These are phyloP conservation scores for Plectosphaerella plurivora DNA, from an alignment of 2,329 filamentous ascomycete species.

Conservation along the genomic window DNA sequence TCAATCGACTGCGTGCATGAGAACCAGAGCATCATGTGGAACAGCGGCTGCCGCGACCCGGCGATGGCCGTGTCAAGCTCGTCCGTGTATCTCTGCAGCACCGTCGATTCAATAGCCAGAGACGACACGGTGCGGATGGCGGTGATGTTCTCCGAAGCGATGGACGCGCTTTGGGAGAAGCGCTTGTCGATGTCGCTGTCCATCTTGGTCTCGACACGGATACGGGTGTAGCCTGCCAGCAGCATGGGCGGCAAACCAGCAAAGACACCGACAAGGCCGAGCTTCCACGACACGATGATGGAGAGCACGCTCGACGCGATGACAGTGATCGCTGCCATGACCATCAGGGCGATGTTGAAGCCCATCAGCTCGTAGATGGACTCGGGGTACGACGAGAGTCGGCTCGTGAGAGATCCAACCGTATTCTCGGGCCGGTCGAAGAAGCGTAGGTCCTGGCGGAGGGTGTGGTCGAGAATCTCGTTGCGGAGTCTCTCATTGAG, in stretches of 20 bases:
- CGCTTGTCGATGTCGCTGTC: conserved; percentile 28
- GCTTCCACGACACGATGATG: conserved; percentile 36
- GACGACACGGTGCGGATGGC: conserved; percentile 40
- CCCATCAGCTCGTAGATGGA: conserved; percentile 41
- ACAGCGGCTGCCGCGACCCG: conserved; percentile 5
- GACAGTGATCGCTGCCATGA: conserved; percentile 35
- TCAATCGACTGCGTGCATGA: conserved; percentile 21
- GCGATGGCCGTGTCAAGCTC: conserved; percentile 19
- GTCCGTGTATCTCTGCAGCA: conserved; percentile 26
- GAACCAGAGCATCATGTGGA: conserved; percentile 18
- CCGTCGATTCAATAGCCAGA: conserved; percentile 28
- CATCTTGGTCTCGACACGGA: conserved; percentile 36
- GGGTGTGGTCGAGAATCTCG: conserved; percentile 20
- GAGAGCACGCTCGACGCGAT: conserved; percentile 31
- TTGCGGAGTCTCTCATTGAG: conserved; percentile 17
- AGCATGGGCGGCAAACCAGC: conserved; percentile 36
- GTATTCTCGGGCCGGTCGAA: conserved; percentile 27
- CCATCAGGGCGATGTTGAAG: conserved; percentile 34
- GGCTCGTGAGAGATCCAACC: conserved; percentile 25
- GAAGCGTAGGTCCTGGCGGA: conserved; percentile 36
- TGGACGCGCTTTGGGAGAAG: conserved; percentile 33
- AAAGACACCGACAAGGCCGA: conserved; percentile 37
- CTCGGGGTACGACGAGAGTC: conserved; percentile 25
- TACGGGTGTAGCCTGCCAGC: conserved; percentile 32
- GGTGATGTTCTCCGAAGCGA: conserved; percentile 39